Evolutionary conservation across 495 filamentous ascomycete genomes (phyloP), one percentile per base, ranked within the genome.

Genomic region (Penicillium coprophilum): DNA sequence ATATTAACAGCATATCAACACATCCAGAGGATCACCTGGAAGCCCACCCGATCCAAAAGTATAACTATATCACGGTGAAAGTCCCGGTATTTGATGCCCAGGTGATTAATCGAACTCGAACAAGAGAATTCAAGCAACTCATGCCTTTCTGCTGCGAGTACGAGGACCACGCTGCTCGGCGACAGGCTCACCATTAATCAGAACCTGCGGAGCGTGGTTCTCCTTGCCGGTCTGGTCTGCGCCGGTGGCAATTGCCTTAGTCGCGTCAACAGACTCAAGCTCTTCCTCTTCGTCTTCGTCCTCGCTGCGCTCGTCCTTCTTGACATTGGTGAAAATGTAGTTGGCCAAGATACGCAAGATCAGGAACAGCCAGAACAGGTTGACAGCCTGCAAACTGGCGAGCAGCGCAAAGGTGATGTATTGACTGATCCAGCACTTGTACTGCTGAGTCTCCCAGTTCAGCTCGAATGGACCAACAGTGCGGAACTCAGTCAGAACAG

Each of bases 381-480:
- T 96, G 34, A 95, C 79, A 6, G 84, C 83, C 71, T 96, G 91
- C 55, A 96, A 72, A 67, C 80, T 81, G 43, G 86, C 83, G 11
- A 96, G 82, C 50, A 96, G 72, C 8, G 62, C 63, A 20, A 89
- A 82, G 0, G 89, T 89, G 65, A 96, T 90, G 61, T 77, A 77
- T 61, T 92, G 87, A 50, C 87, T 81, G 57, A 96, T 75, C 68
- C 75, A 78, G 73, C 87, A 90, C 76, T 96, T 96, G 73, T 92
- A 96, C 66, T 89, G 88, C 60, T 85, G 82, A 0, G 84, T 86
- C 61, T 86, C 88, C 91, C 91, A 96, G 77, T 95, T 83, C 55
- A 96, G 77, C 58, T 87, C 87, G 70, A 86, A 98, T 6, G 91
- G 90, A 8, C 95, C 94, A 38, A 98, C 82, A 50, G 88, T 92